phyloP scores from a whole-genome alignment of 1,284 basidiomycete species.

The Trichosporon sp. region DNA sequence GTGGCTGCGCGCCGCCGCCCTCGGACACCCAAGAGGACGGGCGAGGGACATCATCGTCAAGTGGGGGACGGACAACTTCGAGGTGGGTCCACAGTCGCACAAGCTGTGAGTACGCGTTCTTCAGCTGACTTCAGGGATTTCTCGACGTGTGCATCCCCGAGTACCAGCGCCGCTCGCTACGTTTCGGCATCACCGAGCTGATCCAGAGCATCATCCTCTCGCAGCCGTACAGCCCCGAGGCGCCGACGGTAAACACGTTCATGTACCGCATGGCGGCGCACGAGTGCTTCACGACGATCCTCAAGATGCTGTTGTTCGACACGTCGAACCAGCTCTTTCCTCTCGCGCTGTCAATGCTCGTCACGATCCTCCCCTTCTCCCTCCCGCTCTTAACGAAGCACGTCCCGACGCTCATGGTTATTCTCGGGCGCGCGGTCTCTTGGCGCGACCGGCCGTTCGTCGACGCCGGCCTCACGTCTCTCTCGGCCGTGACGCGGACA shows the following conservation, averaged over 20 bases:
- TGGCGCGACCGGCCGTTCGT: constrained; percentile 45
- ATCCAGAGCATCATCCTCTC: constrained; percentile 30
- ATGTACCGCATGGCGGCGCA: constrained; percentile 29
- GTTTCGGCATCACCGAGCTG: constrained; percentile 25
- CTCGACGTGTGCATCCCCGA: constrained; percentile 14
- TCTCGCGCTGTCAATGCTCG: constrained; percentile 29
- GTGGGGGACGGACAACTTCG: constrained; percentile 24
- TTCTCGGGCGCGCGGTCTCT: constrained; percentile 37
- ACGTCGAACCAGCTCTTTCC: constrained; percentile 42
- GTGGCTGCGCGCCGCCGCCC: constrained; percentile 10
- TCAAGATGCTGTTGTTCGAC: constrained; percentile 35
- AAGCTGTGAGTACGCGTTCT: too few relatives aligned
- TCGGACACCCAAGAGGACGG: neutral
- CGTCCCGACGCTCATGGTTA: constrained; percentile 39
- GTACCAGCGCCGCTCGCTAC: constrained; percentile 16
- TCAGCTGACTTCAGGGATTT: constrained; percentile 16
- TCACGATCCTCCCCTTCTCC: constrained; percentile 38
- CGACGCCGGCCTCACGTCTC: constrained; percentile 19
- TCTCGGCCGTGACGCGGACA: constrained; percentile 31
- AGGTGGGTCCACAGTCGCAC: constrained; percentile 13
- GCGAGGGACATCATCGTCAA: constrained; percentile 7
- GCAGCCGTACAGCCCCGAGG: constrained; percentile 28
- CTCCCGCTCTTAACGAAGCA: constrained; percentile 27
- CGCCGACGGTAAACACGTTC: constrained; percentile 19
- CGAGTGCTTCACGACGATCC: constrained; percentile 24